Evolutionary conservation across 768 basidiomycete genomes (phyloP).

Genomic region (Podaxis sp.): DNA sequence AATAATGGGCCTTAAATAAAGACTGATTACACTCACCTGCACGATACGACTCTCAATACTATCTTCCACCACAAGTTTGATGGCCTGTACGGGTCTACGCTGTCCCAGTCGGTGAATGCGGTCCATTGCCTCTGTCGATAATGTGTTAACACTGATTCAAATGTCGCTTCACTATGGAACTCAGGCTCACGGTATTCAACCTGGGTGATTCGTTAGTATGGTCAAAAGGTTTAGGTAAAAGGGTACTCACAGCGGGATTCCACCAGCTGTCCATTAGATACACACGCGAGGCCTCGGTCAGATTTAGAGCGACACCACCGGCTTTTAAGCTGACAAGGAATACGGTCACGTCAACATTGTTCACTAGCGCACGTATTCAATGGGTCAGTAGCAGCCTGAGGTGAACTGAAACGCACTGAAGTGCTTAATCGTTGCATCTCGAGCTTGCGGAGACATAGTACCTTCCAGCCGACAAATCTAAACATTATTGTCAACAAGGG

Average conservation of each 20-base stretch:
- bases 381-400: constrained; percentile 2
- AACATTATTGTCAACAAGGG: not conserved
- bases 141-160: not conserved
- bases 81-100: constrained; percentile 87
- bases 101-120: constrained; percentile 97
- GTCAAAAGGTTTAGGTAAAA: not conserved
- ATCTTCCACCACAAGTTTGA: constrained; percentile 93
- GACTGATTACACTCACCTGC: constrained; percentile 45
- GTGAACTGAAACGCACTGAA: constrained; percentile 61
- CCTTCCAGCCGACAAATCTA: constrained; percentile 94
- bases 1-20: not conserved
- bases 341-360: constrained; percentile 92
- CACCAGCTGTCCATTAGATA: constrained; percentile 99
- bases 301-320: constrained; percentile 88
- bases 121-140: constrained; percentile 84
- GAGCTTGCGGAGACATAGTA: constrained; percentile 94
- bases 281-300: constrained; percentile 90
- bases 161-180: not conserved
- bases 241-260: constrained; percentile 82
- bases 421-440: constrained; percentile 92
- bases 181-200: constrained; percentile 74
- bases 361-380: constrained; percentile 51
- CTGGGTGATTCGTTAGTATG: constrained; percentile 25
- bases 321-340: constrained; percentile 97
- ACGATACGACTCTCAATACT: constrained; percentile 95